Conservation (phyloP, 192 early-diverging fungal species). For the Glomus cerebriforme region DNA sequence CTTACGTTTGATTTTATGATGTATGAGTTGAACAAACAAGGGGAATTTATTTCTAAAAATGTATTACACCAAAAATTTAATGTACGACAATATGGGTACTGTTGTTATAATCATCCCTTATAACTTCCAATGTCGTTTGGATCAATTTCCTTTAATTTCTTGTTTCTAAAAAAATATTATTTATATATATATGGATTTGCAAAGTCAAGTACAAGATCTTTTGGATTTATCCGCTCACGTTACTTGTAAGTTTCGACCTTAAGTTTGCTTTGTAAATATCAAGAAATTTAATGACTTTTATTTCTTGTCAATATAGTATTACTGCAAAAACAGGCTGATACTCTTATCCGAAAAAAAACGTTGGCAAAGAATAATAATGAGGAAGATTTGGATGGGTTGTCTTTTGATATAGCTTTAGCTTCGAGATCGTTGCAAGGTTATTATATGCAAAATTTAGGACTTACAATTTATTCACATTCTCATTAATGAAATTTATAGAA, state of each 20-base stretch:
- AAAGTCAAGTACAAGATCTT: slow-evolving; percentile 33
- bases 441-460: background rate
- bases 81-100: too few relatives aligned
- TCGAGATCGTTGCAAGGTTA: slow-evolving; percentile 26
- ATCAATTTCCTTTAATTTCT: background rate
- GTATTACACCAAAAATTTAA: too few relatives aligned
- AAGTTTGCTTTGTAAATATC: background rate
- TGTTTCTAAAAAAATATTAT: background rate
- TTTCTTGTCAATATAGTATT: slow-evolving; percentile 2
- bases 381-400: slow-evolving; percentile 1
- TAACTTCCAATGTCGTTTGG: background rate
- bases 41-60: too few relatives aligned
- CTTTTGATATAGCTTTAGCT: slow-evolving; percentile 18
- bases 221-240: slow-evolving; percentile 25
- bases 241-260: slow-evolving; percentile 15
- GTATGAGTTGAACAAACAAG: too few relatives aligned
- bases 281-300: background rate
- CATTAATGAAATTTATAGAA: background rate
- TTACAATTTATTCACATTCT: background rate
- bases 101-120: background rate
- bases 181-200: slow-evolving; percentile 20
- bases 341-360: slow-evolving; percentile 22
- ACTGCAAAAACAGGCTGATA: slow-evolving; percentile 24
- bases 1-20: too few relatives aligned
- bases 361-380: background rate